These are phyloP conservation scores for Metschnikowia lachancei DNA, from an alignment of 805 yeast genomes.

Conservation along the genomic window DNA sequence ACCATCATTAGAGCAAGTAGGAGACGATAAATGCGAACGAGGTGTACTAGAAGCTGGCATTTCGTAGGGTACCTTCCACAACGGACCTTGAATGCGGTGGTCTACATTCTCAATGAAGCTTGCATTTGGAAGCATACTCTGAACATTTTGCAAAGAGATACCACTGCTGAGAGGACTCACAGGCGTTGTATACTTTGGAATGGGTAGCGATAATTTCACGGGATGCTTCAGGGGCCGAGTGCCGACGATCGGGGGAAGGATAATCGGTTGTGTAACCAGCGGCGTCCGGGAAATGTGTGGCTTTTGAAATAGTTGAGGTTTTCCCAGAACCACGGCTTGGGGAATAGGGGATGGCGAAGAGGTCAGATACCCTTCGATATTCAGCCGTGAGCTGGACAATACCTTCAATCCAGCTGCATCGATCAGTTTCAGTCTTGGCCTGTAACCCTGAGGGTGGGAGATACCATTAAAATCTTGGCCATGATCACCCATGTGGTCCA, in stretches of 20 bases:
- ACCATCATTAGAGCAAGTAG: conserved; percentile 9
- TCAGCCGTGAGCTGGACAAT: conserved; percentile 1
- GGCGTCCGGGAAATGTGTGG: conserved; percentile 13
- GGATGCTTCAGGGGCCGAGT: conserved; percentile 14
- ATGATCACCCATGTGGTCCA: conserved; percentile 32
- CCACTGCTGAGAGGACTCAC: conserved; percentile 10
- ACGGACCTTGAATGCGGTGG: conserved; percentile 42
- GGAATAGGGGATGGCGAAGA: conserved; percentile 14
- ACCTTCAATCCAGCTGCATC: conserved; percentile 10
- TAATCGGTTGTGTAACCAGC: conserved; percentile 17
- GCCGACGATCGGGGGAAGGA: conserved; percentile 20
- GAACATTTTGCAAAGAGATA: conserved; percentile 2
- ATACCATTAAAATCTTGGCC: not conserved
- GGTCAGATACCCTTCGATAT: not conserved
- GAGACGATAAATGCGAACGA: conserved; percentile 20
- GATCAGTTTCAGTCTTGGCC: conserved; percentile 20
- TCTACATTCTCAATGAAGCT: not conserved
- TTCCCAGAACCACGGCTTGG: conserved; percentile 7
- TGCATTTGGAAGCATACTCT: not conserved
- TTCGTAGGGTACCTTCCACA: conserved; percentile 64
- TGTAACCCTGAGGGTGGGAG: not conserved
- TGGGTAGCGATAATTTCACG: conserved; percentile 14
- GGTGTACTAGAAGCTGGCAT: conserved; percentile 38
- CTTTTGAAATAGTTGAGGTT: conserved; percentile 14
- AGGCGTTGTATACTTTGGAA: conserved; percentile 6